phyloP scores from a whole-genome alignment of 1,284 basidiomycete species.

The Moesziomyces parantarcticus region DNA sequence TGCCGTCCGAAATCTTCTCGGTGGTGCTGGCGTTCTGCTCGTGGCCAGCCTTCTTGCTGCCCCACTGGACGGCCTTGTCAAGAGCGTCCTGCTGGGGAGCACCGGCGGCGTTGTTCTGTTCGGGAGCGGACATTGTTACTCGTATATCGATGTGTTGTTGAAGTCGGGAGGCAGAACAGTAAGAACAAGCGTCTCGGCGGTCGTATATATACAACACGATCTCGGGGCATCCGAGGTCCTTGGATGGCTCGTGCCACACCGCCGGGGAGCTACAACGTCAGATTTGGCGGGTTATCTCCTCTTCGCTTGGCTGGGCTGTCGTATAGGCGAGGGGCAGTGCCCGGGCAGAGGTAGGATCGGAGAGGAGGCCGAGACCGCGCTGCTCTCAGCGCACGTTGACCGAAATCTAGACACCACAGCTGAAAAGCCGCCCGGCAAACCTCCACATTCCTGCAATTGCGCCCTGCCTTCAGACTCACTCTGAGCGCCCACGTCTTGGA shows the following conservation, averaged over 20 bases:
- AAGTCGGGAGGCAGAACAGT: neutral
- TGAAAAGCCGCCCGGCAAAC: neutral
- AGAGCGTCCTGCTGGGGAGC: slow-evolving; percentile 54
- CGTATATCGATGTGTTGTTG: neutral
- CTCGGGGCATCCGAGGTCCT: too few relatives aligned
- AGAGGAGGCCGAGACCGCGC: too few relatives aligned
- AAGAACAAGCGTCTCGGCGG: neutral
- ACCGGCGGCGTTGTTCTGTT: slow-evolving; percentile 18
- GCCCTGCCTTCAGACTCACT: too few relatives aligned
- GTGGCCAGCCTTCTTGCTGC: slow-evolving; percentile 47
- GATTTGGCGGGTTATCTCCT: too few relatives aligned
- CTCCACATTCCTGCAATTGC: neutral
- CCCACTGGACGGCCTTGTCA: slow-evolving; percentile 52
- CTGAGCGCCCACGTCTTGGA: neutral
- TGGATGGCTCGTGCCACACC: too few relatives aligned
- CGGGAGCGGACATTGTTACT: slow-evolving; percentile 32
- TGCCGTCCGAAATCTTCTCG: slow-evolving; percentile 61
- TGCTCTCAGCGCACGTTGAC: too few relatives aligned
- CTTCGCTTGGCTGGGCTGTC: too few relatives aligned
- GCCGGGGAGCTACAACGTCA: too few relatives aligned
- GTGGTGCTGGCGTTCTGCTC: slow-evolving; percentile 41
- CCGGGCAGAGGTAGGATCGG: too few relatives aligned
- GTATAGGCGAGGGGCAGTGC: too few relatives aligned
- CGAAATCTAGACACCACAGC: neutral
- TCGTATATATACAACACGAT: neutral